Evolutionary conservation across 2,329 filamentous ascomycete species (phyloP).

Genomic region (Colletotrichum sp.): DNA sequence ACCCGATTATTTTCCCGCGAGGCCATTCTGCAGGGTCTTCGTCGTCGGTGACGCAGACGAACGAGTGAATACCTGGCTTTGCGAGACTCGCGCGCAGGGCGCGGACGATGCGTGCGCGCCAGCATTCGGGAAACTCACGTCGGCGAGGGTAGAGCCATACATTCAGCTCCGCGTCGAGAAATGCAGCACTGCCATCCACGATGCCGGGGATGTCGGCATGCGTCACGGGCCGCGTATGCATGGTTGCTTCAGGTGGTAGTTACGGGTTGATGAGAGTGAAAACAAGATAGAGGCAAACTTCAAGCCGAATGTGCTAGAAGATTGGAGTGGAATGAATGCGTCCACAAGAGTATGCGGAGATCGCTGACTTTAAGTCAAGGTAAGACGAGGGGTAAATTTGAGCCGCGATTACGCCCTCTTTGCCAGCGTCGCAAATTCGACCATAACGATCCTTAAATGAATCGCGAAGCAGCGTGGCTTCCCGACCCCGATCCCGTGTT

Average conservation of each 20-base stretch:
- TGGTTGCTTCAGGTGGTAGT: not conserved
- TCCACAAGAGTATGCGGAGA: not conserved
- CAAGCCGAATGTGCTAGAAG: not conserved
- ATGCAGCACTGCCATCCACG: not conserved
- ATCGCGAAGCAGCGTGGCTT: not conserved
- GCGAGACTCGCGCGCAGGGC: not conserved
- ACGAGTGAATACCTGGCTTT: not conserved
- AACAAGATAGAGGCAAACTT: not conserved
- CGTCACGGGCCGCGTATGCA: not conserved
- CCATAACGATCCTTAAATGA: not conserved
- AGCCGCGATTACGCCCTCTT: not conserved
- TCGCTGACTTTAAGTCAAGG: not conserved
- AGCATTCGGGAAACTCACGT: not conserved
- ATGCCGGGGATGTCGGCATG: not conserved
- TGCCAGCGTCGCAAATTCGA: not conserved
- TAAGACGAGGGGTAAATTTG: not conserved
- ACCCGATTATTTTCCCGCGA: not conserved
- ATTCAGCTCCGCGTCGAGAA: not conserved
- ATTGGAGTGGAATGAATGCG: not conserved
- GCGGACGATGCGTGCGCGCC: not conserved
- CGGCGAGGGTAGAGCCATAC: not conserved
- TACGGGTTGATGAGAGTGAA: fast-evolving
- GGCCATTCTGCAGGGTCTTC: not conserved
- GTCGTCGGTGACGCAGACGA: not conserved
- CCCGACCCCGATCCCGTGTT: not conserved